Percentiles rank a stretch among this genome's conserved stretches.
Evolutionary conservation across 169 alveolate species (phyloP).

Genomic region (Theileria luwenshuni): DNA sequence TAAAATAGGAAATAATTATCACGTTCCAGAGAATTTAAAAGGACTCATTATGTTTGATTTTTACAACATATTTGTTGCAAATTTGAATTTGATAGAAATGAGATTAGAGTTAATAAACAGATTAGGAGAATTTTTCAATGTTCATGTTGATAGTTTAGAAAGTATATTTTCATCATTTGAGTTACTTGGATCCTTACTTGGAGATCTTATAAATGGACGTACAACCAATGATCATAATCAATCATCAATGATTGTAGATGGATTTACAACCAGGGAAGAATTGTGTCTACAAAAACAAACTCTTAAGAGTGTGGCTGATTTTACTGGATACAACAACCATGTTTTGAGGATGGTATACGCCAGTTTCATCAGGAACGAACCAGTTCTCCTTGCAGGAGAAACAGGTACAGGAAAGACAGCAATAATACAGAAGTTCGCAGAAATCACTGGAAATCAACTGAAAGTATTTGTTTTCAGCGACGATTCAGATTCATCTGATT

Average conservation of each 20-base stretch:
- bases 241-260: not conserved
- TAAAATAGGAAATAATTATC: too few relatives aligned
- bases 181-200: not conserved
- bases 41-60: not conserved
- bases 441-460: slow-evolving; percentile 82
- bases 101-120: not conserved
- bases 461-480: slow-evolving; percentile 92
- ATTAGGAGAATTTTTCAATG: not conserved
- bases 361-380: slow-evolving; percentile 87
- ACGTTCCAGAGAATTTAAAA: not conserved
- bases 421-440: slow-evolving; percentile 89
- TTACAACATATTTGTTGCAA: slow-evolving; percentile 6
- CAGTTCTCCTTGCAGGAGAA: slow-evolving; percentile 97
- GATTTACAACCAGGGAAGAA: not conserved
- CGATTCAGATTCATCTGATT: slow-evolving; percentile 89
- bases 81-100: not conserved
- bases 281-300: not conserved
- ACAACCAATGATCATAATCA: not conserved
- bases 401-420: slow-evolving; percentile 99
- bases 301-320: too few relatives aligned
- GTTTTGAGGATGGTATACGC: slow-evolving; percentile 81
- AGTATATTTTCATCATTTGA: not conserved
- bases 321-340: slow-evolving; percentile 63
- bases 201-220: not conserved
- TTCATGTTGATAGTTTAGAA: not conserved